Conservation (phyloP, 371 early-diverging fungal species). For the Neoconidiobolus thromboides region DNA sequence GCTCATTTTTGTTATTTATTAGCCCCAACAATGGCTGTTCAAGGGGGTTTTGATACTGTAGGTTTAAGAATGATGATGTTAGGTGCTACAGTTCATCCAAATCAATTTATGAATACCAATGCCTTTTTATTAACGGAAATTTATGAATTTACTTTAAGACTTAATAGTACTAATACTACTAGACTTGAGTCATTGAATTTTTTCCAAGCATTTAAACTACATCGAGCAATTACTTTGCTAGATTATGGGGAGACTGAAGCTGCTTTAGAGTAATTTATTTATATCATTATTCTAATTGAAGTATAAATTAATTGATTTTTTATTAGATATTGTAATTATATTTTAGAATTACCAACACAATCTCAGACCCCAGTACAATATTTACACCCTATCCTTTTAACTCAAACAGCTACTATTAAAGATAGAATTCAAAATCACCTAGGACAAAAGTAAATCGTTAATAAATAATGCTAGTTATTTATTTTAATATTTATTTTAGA, state of each 20-base stretch:
- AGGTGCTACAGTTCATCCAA: conserved; percentile 16
- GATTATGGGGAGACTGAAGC: conserved; percentile 55
- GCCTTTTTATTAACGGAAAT: conserved; percentile 53
- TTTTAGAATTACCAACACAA: conserved; percentile 47
- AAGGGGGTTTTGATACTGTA: conserved; percentile 37
- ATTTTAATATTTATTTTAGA: not conserved
- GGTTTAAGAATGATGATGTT: conserved; percentile 38
- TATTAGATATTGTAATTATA: conserved; percentile 43
- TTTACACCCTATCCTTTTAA: conserved; percentile 42
- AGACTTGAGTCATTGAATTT: conserved; percentile 39
- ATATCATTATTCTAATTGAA: not conserved
- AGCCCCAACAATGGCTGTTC: conserved; percentile 27
- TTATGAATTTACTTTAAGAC: conserved; percentile 52
- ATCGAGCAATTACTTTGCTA: conserved; percentile 57
- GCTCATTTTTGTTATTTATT: conserved; percentile 74
- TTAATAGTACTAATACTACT: conserved; percentile 21
- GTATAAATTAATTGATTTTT: too few species aligned
- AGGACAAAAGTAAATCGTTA: too few species aligned
- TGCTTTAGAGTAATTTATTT: conserved; percentile 28
- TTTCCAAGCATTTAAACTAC: conserved; percentile 72
- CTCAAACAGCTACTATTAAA: conserved; percentile 30
- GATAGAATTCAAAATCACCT: too few species aligned
- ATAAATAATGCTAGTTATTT: too few species aligned
- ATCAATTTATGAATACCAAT: conserved; percentile 20
- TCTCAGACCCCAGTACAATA: conserved; percentile 55